Conservation (phyloP, 352 stramenopile genomes). For the Phytophthora rubi region DNA sequence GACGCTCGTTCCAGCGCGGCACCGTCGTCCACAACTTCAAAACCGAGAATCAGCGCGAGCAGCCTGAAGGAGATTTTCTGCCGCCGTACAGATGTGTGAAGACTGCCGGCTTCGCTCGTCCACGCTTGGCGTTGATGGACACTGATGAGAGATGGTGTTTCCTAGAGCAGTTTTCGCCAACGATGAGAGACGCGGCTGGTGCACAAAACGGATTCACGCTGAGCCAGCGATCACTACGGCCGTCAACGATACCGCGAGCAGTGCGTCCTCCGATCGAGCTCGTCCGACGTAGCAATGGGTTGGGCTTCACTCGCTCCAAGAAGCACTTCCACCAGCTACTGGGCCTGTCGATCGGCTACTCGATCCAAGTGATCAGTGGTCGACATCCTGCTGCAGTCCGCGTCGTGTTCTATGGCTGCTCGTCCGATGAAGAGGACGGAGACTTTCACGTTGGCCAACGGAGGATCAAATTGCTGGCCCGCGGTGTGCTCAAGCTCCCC, state of each 20-base stretch:
- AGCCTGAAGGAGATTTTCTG: not conserved
- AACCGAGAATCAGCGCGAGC: not conserved
- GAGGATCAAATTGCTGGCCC: constrained; percentile 21
- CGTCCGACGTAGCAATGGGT: constrained; percentile 10
- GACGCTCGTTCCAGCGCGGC: constrained; percentile 38
- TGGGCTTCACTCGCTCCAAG: constrained; percentile 20
- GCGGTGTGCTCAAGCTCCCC: constrained; percentile 22
- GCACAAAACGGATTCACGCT: constrained; percentile 27
- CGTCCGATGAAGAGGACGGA: not conserved
- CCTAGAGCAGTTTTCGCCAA: constrained; percentile 22
- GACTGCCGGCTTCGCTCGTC: constrained; percentile 37
- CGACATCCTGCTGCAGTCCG: constrained; percentile 20
- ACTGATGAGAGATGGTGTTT: constrained; percentile 41
- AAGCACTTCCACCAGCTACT: constrained; percentile 19
- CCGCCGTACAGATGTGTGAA: constrained; percentile 39
- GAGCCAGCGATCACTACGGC: constrained; percentile 33
- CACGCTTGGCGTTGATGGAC: constrained; percentile 34
- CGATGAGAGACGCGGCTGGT: not conserved
- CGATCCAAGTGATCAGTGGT: constrained; percentile 16
- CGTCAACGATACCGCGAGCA: constrained; percentile 26
- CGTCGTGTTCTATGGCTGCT: constrained; percentile 25
- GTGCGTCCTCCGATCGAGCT: constrained; percentile 29
- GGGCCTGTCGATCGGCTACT: constrained; percentile 24
- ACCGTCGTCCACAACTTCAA: constrained; percentile 38
- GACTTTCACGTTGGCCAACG: constrained; percentile 3